phyloP scores from a whole-genome alignment of 2,329 filamentous ascomycete genomes.

The Fusarium sp. region DNA sequence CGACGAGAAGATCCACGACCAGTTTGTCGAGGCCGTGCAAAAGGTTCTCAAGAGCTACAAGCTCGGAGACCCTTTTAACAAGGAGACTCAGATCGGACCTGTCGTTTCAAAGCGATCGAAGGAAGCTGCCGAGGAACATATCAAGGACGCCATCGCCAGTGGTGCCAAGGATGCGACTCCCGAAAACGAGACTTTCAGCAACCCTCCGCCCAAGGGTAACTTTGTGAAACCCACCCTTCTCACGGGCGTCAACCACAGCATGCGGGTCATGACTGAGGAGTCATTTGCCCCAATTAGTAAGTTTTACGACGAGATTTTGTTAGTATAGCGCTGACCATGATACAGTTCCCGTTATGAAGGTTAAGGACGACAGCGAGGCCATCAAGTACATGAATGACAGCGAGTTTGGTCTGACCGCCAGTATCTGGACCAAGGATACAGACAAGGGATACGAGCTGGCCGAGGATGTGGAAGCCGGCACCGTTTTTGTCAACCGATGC shows the following conservation, averaged over 20 bases:
- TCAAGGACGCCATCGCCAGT: slow-evolving; percentile 84
- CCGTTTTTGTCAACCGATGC: slow-evolving; percentile 94
- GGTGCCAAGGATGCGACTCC: slow-evolving; percentile 89
- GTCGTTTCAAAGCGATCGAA: slow-evolving; percentile 86
- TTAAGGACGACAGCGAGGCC: slow-evolving; percentile 83
- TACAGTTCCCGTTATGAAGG: slow-evolving; percentile 79
- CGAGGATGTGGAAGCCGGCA: slow-evolving; percentile 88
- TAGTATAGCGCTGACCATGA: slow-evolving; percentile 10
- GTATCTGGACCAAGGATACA: slow-evolving; percentile 94
- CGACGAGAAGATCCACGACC: slow-evolving; percentile 83
- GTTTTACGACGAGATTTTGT: neutral
- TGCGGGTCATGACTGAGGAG: slow-evolving; percentile 92
- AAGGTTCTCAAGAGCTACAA: slow-evolving; percentile 84
- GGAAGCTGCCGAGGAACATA: slow-evolving; percentile 79
- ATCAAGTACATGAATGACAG: slow-evolving; percentile 92
- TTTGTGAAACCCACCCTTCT: slow-evolving; percentile 89
- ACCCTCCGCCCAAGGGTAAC: slow-evolving; percentile 81
- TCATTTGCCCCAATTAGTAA: slow-evolving; percentile 75
- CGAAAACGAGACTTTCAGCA: slow-evolving; percentile 80
- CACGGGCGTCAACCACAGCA: slow-evolving; percentile 81
- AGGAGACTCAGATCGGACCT: slow-evolving; percentile 84
- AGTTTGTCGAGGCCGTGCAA: slow-evolving; percentile 82
- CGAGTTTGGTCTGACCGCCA: slow-evolving; percentile 94
- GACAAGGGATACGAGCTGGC: slow-evolving; percentile 79
- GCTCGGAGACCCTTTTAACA: slow-evolving; percentile 87